These are phyloP conservation scores for Erodium maritimum DNA, from an alignment of 345 rosid genomes.

Conservation along the genomic window DNA sequence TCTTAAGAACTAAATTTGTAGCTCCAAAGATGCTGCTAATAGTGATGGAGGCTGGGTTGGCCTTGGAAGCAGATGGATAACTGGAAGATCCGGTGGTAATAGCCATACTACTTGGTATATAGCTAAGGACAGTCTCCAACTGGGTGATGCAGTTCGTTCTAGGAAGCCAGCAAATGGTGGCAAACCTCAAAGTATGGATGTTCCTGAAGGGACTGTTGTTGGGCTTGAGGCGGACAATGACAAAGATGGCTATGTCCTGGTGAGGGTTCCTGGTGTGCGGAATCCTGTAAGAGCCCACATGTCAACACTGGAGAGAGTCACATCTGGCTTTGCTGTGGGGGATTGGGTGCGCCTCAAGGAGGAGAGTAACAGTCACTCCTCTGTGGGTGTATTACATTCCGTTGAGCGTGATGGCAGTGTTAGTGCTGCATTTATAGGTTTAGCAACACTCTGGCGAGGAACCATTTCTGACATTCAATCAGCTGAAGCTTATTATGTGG, in stretches of 20 bases:
- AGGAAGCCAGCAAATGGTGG: constrained; percentile 49
- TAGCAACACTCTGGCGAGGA: constrained; percentile 74
- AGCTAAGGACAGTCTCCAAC: constrained; percentile 57
- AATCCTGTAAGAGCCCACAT: constrained; percentile 66
- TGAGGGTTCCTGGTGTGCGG: constrained; percentile 75
- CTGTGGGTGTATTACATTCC: constrained; percentile 78
- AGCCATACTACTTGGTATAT: constrained; percentile 78
- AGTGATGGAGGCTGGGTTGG: constrained; percentile 47
- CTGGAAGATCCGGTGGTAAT: constrained; percentile 25
- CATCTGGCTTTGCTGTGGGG: constrained; percentile 67
- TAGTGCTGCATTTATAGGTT: constrained; percentile 65
- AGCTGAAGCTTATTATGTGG: constrained; percentile 62
- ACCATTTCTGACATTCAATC: constrained; percentile 61
- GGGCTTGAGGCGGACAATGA: constrained; percentile 60
- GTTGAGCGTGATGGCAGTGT: constrained; percentile 56
- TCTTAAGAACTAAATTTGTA: constrained; percentile 22
- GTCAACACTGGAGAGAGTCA: constrained; percentile 61
- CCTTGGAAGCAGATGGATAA: constrained; percentile 21
- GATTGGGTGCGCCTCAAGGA: constrained; percentile 85
- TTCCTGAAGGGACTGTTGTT: constrained; percentile 77
- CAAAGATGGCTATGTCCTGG: constrained; percentile 56
- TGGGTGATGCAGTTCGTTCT: constrained; percentile 77
- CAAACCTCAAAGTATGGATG: constrained; percentile 46
- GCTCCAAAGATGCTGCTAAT: constrained; percentile 40
- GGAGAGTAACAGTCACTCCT: constrained; percentile 58